Evolutionary conservation across 75 land plant species (phyloP).

Genomic region (Selaginella moellendorffii): DNA sequence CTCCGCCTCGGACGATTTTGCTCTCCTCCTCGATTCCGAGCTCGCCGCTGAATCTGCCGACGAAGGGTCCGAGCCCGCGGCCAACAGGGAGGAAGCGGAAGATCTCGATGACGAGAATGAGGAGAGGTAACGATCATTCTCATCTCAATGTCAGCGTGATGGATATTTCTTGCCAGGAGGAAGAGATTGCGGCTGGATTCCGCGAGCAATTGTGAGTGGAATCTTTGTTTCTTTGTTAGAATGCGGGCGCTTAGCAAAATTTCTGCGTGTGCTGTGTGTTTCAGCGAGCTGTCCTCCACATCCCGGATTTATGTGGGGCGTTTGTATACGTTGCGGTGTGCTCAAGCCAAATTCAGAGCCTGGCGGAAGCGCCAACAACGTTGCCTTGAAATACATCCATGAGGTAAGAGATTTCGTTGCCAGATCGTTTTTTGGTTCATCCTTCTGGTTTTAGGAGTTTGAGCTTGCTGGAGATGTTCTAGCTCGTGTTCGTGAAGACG

Average conservation of each 20-base stretch:
- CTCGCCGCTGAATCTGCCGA: slow-evolving; percentile 11
- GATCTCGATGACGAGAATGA: background rate
- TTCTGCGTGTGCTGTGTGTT: background rate
- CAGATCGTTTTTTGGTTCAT: background rate
- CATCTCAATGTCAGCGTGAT: background rate
- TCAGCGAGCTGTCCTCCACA: slow-evolving; percentile 23
- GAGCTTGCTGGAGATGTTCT: background rate
- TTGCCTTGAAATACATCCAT: slow-evolving; percentile 1
- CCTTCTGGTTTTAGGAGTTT: background rate
- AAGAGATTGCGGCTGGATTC: slow-evolving; percentile 5
- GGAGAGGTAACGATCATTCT: background rate
- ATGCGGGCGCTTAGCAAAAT: background rate
- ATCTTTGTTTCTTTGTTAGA: background rate
- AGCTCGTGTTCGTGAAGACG: background rate
- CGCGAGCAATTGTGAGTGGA: slow-evolving; percentile 3
- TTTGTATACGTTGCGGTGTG: background rate
- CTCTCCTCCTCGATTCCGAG: slow-evolving; percentile 21
- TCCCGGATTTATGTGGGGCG: slow-evolving; percentile 7
- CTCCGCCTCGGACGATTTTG: slow-evolving; percentile 19
- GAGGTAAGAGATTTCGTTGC: slow-evolving; percentile 2
- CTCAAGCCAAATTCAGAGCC: background rate
- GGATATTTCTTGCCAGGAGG: slow-evolving; percentile 4
- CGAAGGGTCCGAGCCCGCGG: slow-evolving; percentile 9
- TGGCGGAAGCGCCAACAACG: background rate
- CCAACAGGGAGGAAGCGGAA: slow-evolving; percentile 11